Conservation (phyloP, 495 filamentous ascomycete species). For the Penicillium taxi region DNA sequence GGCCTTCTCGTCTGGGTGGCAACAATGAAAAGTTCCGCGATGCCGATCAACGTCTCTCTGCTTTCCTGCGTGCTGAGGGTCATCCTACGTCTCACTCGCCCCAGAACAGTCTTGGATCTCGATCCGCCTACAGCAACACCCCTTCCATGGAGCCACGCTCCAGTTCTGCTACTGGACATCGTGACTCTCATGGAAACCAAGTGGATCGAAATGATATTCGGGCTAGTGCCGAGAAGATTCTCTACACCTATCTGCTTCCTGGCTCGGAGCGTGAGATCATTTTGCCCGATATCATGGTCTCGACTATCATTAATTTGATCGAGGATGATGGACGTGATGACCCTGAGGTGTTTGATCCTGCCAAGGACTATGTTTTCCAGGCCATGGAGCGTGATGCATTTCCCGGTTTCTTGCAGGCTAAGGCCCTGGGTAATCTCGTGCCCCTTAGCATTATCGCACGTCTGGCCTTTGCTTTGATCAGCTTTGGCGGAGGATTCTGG, state of each 20-base stretch:
- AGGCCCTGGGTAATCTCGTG: conserved; percentile 90
- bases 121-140: conserved; percentile 32
- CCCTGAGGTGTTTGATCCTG: conserved; percentile 91
- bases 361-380: conserved; percentile 98
- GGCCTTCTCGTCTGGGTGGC: conserved; percentile 34
- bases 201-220: conserved; percentile 81
- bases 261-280: conserved; percentile 93
- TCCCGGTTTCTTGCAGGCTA: conserved; percentile 88
- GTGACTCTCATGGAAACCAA: conserved; percentile 73
- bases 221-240: conserved; percentile 91
- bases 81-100: conserved; percentile 54
- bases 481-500: conserved; percentile 90
- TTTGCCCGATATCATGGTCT: conserved; percentile 75
- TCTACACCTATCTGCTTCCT: conserved; percentile 89
- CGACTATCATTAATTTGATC: conserved; percentile 70
- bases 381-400: conserved; percentile 99
- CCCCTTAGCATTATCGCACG: conserved; percentile 78
- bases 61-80: conserved; percentile 72
- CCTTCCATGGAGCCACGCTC: conserved; percentile 54
- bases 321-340: conserved; percentile 88
- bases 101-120: conserved; percentile 55
- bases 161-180: conserved; percentile 52
- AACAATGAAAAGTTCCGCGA: conserved; percentile 50
- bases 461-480: conserved; percentile 74
- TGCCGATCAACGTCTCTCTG: conserved; percentile 80